A percentile compares a stretch with the other conserved stretches of the same genome.
These are phyloP conservation scores for Annulohypoxylon stygium DNA, from an alignment of 495 filamentous ascomycete genomes.

Conservation along the genomic window DNA sequence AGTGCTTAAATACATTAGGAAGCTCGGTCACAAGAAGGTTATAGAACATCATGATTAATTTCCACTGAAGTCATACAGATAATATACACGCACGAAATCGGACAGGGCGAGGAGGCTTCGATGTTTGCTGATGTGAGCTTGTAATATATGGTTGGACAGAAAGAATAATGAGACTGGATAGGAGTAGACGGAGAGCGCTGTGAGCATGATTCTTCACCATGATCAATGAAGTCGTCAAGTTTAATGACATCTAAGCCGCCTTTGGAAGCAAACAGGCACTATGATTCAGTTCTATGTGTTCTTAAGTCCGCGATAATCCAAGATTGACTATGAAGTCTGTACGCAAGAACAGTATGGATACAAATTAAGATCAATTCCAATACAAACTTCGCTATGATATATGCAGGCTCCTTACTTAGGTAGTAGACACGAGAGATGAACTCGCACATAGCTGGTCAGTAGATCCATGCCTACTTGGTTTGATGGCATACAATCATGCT, in stretches of 20 bases:
- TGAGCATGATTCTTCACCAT: background rate
- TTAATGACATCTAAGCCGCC: background rate
- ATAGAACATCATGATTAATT: background rate
- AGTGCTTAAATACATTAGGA: background rate
- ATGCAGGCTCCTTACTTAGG: too few relatives aligned
- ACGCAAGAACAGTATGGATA: background rate
- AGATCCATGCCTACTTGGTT: too few relatives aligned
- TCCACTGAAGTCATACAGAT: background rate
- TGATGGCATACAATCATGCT: too few relatives aligned
- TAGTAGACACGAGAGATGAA: background rate
- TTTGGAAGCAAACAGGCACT: background rate
- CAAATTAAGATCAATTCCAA: too few relatives aligned
- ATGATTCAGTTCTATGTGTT: background rate
- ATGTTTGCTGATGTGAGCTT: background rate
- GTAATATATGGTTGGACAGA: background rate
- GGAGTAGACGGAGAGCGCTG: background rate
- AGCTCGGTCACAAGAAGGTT: background rate
- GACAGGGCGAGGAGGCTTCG: background rate
- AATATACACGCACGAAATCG: background rate
- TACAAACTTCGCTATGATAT: too few relatives aligned
- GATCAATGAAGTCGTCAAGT: background rate
- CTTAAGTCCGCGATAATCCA: background rate
- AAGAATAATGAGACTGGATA: background rate
- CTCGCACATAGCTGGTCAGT: too few relatives aligned
- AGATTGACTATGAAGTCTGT: background rate